A percentile compares a stretch with the other conserved stretches of the same genome.
Evolutionary conservation across 129 eudicot genomes (phyloP).

Genomic region (Flaveria sonorensis): DNA sequence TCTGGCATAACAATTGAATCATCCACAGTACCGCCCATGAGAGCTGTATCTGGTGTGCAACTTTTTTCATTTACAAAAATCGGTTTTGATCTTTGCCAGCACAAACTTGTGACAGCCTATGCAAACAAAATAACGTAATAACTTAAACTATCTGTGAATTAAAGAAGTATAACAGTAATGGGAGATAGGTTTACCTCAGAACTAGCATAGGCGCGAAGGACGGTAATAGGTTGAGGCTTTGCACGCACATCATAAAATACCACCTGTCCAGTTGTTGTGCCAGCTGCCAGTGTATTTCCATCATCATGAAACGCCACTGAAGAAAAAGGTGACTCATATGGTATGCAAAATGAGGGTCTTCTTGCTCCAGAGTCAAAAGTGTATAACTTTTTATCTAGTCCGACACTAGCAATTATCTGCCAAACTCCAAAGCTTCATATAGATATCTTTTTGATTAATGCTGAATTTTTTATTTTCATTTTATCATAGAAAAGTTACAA

Average conservation of each 20-base stretch:
- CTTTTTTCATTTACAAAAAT: conserved; percentile 70
- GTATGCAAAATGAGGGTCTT: conserved; percentile 64
- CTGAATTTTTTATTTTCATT: neutral
- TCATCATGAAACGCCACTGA: conserved; percentile 91
- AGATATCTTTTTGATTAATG: neutral
- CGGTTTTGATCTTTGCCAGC: conserved; percentile 99
- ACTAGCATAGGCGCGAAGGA: conserved; percentile 89
- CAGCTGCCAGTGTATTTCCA: conserved; percentile 89
- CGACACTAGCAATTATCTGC: conserved; percentile 92
- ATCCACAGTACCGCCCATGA: conserved; percentile 82
- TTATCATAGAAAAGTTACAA: neutral
- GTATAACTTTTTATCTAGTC: conserved; percentile 88
- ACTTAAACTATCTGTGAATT: neutral
- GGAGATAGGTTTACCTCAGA: conserved; percentile 56
- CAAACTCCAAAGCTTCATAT: conserved; percentile 15
- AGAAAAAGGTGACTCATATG: conserved; percentile 90
- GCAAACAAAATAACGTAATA: conserved; percentile 19
- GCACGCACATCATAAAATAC: conserved; percentile 96
- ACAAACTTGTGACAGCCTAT: conserved; percentile 86
- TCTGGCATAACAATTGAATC: conserved; percentile 97
- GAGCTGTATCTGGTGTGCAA: conserved; percentile 72
- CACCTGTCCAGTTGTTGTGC: conserved; percentile 88
- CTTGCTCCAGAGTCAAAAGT: conserved; percentile 76
- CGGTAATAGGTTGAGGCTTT: conserved; percentile 86
- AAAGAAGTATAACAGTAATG: neutral